phyloP scores from a whole-genome alignment of 202 grass and related monocot species.

The Elaeis oleifera region DNA sequence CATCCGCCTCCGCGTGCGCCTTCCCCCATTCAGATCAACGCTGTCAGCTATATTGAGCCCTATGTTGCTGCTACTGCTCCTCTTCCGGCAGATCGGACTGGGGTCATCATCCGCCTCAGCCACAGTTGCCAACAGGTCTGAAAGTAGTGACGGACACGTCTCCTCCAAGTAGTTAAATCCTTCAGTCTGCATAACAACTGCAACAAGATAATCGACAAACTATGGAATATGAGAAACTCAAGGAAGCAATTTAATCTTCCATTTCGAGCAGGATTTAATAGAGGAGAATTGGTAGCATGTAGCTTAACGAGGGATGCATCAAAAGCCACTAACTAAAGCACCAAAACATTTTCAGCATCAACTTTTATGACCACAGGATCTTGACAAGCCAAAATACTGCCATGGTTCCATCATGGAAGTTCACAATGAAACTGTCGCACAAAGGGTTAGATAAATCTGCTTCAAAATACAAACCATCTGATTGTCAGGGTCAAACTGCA shows the following conservation, averaged over 20 bases:
- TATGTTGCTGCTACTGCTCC: constrained; percentile 39
- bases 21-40: constrained; percentile 32
- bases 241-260: background rate
- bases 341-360: too few species aligned
- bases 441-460: too few species aligned
- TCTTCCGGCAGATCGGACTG: constrained; percentile 38
- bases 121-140: constrained; percentile 69
- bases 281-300: too few species aligned
- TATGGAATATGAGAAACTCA: constrained; percentile 21
- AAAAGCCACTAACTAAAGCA: too few species aligned
- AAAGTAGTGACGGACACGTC: constrained; percentile 57
- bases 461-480: too few species aligned
- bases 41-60: constrained; percentile 29
- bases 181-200: constrained; percentile 80
- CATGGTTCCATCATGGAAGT: too few species aligned
- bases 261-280: too few species aligned
- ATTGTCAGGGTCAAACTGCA: too few species aligned
- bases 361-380: too few species aligned
- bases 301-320: too few species aligned
- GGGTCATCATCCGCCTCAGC: constrained; percentile 46
- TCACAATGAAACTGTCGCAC: too few species aligned
- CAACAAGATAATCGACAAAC: constrained; percentile 21
- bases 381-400: too few species aligned
- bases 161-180: constrained; percentile 83
- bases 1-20: constrained; percentile 48